phyloP scores from a whole-genome alignment of 768 basidiomycete genomes.

The Leccinum imitatum region DNA sequence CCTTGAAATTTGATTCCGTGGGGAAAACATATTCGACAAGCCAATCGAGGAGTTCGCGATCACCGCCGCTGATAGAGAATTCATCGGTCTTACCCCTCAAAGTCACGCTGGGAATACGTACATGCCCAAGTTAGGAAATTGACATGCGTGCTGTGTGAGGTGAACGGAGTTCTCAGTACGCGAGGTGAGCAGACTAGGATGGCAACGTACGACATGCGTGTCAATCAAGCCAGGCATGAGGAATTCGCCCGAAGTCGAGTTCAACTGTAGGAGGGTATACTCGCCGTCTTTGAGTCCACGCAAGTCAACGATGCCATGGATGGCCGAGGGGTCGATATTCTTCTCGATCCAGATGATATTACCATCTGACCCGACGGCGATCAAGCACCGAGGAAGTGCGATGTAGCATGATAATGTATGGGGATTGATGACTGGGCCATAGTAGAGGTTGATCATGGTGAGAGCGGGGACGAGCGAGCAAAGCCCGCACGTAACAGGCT shows the following conservation, averaged over 20 bases:
- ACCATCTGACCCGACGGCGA: conserved; percentile 51
- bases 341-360: conserved; percentile 71
- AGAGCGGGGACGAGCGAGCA: background rate
- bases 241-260: conserved; percentile 52
- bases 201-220: conserved; percentile 74
- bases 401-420: conserved; percentile 41
- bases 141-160: conserved; percentile 29
- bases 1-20: conserved; percentile 70
- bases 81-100: background rate
- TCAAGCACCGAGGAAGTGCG: conserved; percentile 50
- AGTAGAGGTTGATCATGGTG: conserved; percentile 41
- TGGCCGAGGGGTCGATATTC: conserved; percentile 45
- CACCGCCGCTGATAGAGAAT: conserved; percentile 56
- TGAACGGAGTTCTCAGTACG: background rate
- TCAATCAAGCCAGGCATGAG: conserved; percentile 87
- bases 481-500: background rate
- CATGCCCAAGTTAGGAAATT: conserved; percentile 41
- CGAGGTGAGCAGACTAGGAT: background rate
- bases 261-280: conserved; percentile 35
- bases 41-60: conserved; percentile 87
- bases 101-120: conserved; percentile 8
- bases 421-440: conserved; percentile 60
- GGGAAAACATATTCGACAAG: conserved; percentile 81
- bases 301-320: conserved; percentile 51
- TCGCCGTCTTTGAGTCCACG: conserved; percentile 45